Evolutionary conservation across 805 yeast genomes (phyloP).

Genomic region (Yarrowia bubula): DNA sequence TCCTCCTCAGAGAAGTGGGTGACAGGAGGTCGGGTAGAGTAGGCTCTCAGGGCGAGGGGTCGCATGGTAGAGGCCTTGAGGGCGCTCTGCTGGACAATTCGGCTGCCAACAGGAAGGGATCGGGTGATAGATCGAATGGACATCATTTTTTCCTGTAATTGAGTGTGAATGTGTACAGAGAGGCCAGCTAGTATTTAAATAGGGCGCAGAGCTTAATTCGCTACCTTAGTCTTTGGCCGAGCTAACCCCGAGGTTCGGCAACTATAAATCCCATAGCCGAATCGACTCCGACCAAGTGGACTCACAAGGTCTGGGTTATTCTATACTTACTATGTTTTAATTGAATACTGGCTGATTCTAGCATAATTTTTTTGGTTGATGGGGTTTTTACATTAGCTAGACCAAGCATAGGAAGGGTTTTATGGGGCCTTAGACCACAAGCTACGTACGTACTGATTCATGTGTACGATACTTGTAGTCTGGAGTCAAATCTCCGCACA

Average conservation of each 20-base stretch:
- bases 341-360: too few species aligned
- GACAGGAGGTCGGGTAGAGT: slow-evolving; percentile 21
- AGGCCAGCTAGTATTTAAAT: slow-evolving; percentile 19
- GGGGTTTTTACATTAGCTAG: too few species aligned
- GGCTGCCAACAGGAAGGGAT: slow-evolving; percentile 15
- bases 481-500: slow-evolving; percentile 8
- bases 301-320: too few species aligned
- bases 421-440: too few species aligned
- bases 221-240: slow-evolving; percentile 3
- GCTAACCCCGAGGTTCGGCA: slow-evolving; percentile 26
- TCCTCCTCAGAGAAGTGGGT: slow-evolving; percentile 44
- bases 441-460: not conserved
- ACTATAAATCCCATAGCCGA: slow-evolving; percentile 25
- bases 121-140: slow-evolving; percentile 18
- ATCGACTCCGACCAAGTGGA: too few species aligned
- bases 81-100: slow-evolving; percentile 23
- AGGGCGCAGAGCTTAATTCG: not conserved
- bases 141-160: slow-evolving; percentile 9
- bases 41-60: slow-evolving; percentile 22
- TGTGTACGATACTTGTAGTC: not conserved
- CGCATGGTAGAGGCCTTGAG: not conserved
- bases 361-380: too few species aligned
- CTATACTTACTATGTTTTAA: too few species aligned
- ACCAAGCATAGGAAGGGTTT: too few species aligned
- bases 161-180: not conserved